Evolutionary conservation across 2,329 filamentous ascomycete genomes (phyloP).

Genomic region (Colletotrichum liriopes): DNA sequence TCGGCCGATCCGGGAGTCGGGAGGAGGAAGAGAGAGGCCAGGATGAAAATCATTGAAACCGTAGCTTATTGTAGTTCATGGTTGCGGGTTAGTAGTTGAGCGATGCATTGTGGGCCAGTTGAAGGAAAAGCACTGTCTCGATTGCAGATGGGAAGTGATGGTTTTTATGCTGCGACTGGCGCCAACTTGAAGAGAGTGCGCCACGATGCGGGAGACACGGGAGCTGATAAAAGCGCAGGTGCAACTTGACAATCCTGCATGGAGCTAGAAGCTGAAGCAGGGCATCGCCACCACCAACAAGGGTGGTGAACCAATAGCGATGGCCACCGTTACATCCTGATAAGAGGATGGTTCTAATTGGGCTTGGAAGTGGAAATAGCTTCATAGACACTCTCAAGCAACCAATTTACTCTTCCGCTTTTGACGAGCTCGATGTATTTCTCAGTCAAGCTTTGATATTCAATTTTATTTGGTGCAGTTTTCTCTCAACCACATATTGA

Average conservation of each 20-base stretch:
- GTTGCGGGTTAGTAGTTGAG: neutral
- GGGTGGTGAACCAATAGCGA: conserved; percentile 26
- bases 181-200: neutral
- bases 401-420: neutral
- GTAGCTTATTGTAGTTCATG: neutral
- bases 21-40: neutral
- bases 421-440: too few species aligned
- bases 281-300: conserved; percentile 28
- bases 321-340: neutral
- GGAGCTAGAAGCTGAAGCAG: conserved; percentile 31
- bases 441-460: neutral
- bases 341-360: neutral
- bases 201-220: neutral
- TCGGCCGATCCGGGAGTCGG: neutral
- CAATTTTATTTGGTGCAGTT: neutral
- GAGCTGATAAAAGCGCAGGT: neutral
- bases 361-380: neutral
- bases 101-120: neutral
- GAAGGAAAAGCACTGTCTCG: neutral
- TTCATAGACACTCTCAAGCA: neutral
- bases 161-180: neutral
- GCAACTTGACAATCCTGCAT: conserved; percentile 17
- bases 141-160: neutral
- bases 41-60: conserved; percentile 2
- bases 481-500: too few species aligned